Evolutionary conservation across 2,329 filamentous ascomycete genomes (phyloP), one percentile per base, ranked within the genome.

Genomic region (Microsporum canis): DNA sequence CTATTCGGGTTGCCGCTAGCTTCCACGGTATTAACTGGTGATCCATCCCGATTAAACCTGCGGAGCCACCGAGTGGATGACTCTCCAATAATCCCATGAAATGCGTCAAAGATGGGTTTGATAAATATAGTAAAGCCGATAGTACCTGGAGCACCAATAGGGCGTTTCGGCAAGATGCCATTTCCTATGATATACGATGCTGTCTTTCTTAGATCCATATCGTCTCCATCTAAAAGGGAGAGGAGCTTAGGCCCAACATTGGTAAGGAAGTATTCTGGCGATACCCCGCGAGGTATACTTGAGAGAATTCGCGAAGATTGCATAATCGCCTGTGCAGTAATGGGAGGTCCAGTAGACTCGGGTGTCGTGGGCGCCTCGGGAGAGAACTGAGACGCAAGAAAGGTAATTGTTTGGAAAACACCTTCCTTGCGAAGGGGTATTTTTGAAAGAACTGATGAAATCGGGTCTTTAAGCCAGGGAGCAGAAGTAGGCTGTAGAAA

Each of bases 251-350:
- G 72, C 10, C 70, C 72, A 61, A 77, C 72, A n/a, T 67, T 68
- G 1, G 63, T 62, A 43, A 77, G 75, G 62, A 76, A 77, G n/a
- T 62, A 57, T 10, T 62, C 58, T 5, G 73, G 63, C 3, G 75
- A 68, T 65, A 74, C 69, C 12, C 67, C 71, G 33, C 72, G 71
- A 0, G 75, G 75, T 3, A 77, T 72, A 47, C 75, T 75, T 1
- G 74, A 75, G 5, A 77, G 68, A 23, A 77, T 63, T 33, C 70
- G 71, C 3, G 75, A 77, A 1, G 71, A 73, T 55, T 76, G 75
- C 73, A 76, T 76, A 7, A 77, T 76, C 1, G 73, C 72, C 60
- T 76, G 73, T 4, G 77, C 71, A 2, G 75, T 77, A 17, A 77
- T 71, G 58, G 71, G 71, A 8, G 75, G 73, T 0, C 74, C 75